Base-by-base conservation (phyloP, 148 eudicot species). In the Dysphania ambrosioides region DNA sequence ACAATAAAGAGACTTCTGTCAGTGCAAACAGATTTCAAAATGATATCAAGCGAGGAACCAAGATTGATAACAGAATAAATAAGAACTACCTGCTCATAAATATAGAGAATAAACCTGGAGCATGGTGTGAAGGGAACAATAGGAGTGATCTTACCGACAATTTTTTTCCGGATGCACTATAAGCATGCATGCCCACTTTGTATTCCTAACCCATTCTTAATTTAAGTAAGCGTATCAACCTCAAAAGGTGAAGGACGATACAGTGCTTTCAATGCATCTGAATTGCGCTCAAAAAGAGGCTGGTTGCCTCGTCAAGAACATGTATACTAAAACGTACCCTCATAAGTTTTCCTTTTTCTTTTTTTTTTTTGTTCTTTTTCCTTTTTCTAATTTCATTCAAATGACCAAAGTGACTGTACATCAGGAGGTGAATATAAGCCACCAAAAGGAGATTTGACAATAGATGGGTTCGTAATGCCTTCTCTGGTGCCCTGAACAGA, bases 361-460 rank as follows among this genome's bases (percentile, higher is more conserved):
- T 58, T 73, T 31, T 31, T 34, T 38, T 63, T 56, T 42, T 71
- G 56, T 77, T 74, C 61, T 82, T 69, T 86, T 74, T 23, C 4
- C 29, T 40, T 74, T 78, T 36, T 60, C 32, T 49, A 56, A 40
- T 78, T 72, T 86, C 84, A 89, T 82, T 88, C 93, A 88, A 88
- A 89, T 74, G 91, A 90, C 98, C 98, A 94, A 82, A 91, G 85
- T 61, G 93, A 88, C 80, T 88, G 97, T 89, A 88, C 95, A 94
- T 94, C 89, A 73, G 94, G 84, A 57, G 89, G 77, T 51, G 97
- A 85, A 81, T 89, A 90, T 66, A 91, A 79, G 58, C 98, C 95
- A 80, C 93, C 97, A 68, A 88, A 75, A 78, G 87, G 85, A n/a
- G 90, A 78, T 82, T 77, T 91, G 65, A 81, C 71, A 44, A 72